These are phyloP conservation scores for Backusella circina DNA, from an alignment of 192 early-diverging fungal genomes.

Conservation along the genomic window DNA sequence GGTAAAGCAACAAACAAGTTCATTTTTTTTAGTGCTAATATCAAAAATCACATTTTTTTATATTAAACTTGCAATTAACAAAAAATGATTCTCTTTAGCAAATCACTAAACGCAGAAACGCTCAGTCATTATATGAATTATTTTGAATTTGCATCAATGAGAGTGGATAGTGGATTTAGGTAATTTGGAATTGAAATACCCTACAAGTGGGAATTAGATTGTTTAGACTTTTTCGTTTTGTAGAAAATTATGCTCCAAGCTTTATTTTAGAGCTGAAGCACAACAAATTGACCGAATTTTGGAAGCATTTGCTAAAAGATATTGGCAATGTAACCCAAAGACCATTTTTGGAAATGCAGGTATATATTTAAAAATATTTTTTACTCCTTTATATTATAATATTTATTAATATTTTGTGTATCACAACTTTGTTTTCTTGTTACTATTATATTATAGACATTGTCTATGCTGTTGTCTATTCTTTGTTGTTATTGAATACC, in stretches of 20 bases:
- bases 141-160: slow-evolving; percentile 69
- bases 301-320: slow-evolving; percentile 75
- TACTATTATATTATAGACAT: neutral
- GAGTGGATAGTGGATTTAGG: slow-evolving; percentile 80
- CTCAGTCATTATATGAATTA: slow-evolving; percentile 71
- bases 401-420: neutral
- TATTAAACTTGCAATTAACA: too few relatives aligned
- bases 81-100: slow-evolving; percentile 18
- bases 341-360: slow-evolving; percentile 40
- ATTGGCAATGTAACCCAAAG: slow-evolving; percentile 79
- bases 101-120: slow-evolving; percentile 51
- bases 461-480: slow-evolving; percentile 85
- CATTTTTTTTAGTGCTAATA: neutral
- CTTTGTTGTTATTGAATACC: slow-evolving; percentile 86
- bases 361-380: neutral
- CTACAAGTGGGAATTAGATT: neutral
- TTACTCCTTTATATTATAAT: neutral
- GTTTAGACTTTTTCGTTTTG: neutral
- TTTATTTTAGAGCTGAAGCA: slow-evolving; percentile 88
- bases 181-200: neutral
- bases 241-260: slow-evolving; percentile 66
- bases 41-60: neutral
- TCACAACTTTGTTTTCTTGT: neutral
- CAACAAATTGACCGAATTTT: slow-evolving; percentile 92
- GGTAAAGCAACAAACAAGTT: slow-evolving; percentile 8